phyloP scores from a whole-genome alignment of 163 green algal species.

The Smithsoniella earleae region DNA sequence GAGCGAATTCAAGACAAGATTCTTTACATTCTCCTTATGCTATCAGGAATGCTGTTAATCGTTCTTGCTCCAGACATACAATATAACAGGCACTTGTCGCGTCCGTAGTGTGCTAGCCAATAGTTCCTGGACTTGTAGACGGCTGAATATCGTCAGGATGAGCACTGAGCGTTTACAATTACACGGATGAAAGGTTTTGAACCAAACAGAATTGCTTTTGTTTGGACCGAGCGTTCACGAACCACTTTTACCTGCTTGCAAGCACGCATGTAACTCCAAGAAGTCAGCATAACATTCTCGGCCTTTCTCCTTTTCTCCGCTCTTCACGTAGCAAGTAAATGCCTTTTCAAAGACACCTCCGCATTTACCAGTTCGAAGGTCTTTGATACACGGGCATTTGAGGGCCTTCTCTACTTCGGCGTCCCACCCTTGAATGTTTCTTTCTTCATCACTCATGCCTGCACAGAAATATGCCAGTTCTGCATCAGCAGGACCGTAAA shows the following conservation, averaged over 20 bases:
- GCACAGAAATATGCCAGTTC: no score
- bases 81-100: slow-evolving; percentile 9
- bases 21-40: slow-evolving; percentile 17
- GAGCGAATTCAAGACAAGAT: slow-evolving; percentile 15
- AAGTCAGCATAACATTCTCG: neutral
- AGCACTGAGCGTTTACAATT: neutral
- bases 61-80: slow-evolving; percentile 12
- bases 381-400: neutral
- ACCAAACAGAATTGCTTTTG: slow-evolving; percentile 9
- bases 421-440: no score
- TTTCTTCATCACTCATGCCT: no score
- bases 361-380: neutral
- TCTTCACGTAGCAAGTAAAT: slow-evolving; percentile 19
- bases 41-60: slow-evolving; percentile 14
- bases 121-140: neutral
- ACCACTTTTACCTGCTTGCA: neutral
- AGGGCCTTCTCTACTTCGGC: slow-evolving; percentile 1
- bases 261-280: neutral
- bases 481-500: no score
- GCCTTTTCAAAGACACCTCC: neutral
- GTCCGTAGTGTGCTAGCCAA: neutral
- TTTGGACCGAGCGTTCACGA: neutral
- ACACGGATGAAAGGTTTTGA: neutral
- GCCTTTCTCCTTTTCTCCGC: neutral
- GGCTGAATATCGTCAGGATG: neutral